A percentile compares a stretch with the other conserved stretches of the same genome.
Evolutionary conservation across 2,329 filamentous ascomycete species (phyloP).

Genomic region (Macroventuria anomochaeta): DNA sequence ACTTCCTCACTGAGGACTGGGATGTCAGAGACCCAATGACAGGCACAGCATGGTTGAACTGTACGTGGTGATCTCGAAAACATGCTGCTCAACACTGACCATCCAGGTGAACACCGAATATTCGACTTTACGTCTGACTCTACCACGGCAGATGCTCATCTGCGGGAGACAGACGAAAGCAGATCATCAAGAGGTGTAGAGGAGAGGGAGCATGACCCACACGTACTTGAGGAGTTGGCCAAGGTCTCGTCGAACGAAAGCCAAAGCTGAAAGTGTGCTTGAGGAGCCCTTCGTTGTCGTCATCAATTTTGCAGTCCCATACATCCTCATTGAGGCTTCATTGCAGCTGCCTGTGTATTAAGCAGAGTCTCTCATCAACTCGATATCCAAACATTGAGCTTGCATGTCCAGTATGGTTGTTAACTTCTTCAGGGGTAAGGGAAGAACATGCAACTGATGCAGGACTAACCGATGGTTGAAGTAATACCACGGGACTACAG

Average conservation of each 20-base stretch:
- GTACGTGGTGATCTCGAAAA: too few relatives aligned
- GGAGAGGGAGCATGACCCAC: constrained; percentile 32
- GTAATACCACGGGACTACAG: background rate
- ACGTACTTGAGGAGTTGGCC: constrained; percentile 39
- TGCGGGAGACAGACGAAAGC: constrained; percentile 37
- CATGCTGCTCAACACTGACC: too few relatives aligned
- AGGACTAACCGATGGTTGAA: background rate
- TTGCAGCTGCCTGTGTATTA: too few relatives aligned
- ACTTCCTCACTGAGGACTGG: constrained; percentile 86
- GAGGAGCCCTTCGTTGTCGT: too few relatives aligned
- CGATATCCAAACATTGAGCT: background rate
- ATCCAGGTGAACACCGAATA: constrained; percentile 37
- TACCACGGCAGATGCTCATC: constrained; percentile 35
- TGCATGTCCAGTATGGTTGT: background rate
- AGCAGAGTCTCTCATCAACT: background rate
- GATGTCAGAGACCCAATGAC: constrained; percentile 39
- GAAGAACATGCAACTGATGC: background rate
- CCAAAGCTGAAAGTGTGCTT: background rate
- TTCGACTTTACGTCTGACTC: constrained; percentile 39
- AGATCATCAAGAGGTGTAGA: constrained; percentile 24
- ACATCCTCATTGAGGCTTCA: too few relatives aligned
- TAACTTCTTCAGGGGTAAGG: background rate
- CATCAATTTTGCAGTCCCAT: too few relatives aligned
- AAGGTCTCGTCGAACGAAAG: constrained; percentile 20
- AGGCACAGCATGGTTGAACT: constrained; percentile 43